These are phyloP conservation scores for Syncephalis plumigaleata DNA, from an alignment of 371 early-diverging fungal genomes.

Conservation along the genomic window DNA sequence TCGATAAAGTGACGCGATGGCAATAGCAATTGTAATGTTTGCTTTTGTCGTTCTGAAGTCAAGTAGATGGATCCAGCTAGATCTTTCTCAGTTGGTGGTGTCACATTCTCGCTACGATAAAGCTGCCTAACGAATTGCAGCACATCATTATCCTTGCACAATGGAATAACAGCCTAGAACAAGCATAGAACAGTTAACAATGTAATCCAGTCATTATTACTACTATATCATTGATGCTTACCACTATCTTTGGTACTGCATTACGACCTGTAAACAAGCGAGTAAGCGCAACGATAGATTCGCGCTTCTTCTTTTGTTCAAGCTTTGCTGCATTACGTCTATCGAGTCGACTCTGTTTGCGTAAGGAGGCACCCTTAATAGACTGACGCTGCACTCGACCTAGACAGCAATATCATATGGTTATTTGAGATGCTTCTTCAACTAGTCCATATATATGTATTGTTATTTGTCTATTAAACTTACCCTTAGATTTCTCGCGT, in stretches of 20 bases:
- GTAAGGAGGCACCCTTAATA: slow-evolving; percentile 13
- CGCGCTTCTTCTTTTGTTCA: slow-evolving; percentile 67
- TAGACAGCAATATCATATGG: slow-evolving; percentile 2
- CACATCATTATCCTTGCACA: slow-evolving; percentile 45
- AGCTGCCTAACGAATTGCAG: neutral
- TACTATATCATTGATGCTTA: slow-evolving; percentile 7
- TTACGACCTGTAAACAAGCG: slow-evolving; percentile 67
- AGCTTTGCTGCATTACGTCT: slow-evolving; percentile 68
- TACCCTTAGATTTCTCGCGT: slow-evolving; percentile 65
- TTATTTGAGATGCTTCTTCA: neutral
- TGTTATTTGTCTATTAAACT: too few species aligned
- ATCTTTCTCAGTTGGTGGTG: neutral
- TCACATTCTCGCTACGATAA: neutral
- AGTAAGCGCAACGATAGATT: slow-evolving; percentile 37
- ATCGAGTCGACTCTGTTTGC: slow-evolving; percentile 43
- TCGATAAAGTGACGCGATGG: slow-evolving; percentile 43
- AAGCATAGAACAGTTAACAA: neutral
- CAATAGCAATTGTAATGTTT: slow-evolving; percentile 60
- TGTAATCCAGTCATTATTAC: neutral
- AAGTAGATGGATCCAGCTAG: neutral
- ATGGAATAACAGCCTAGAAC: slow-evolving; percentile 44
- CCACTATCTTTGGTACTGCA: slow-evolving; percentile 75
- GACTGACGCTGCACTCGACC: slow-evolving; percentile 51
- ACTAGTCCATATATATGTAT: too few species aligned
- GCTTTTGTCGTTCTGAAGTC: slow-evolving; percentile 59